phyloP scores from a whole-genome alignment of 768 basidiomycete genomes.

The Phaeolepiota aurea region DNA sequence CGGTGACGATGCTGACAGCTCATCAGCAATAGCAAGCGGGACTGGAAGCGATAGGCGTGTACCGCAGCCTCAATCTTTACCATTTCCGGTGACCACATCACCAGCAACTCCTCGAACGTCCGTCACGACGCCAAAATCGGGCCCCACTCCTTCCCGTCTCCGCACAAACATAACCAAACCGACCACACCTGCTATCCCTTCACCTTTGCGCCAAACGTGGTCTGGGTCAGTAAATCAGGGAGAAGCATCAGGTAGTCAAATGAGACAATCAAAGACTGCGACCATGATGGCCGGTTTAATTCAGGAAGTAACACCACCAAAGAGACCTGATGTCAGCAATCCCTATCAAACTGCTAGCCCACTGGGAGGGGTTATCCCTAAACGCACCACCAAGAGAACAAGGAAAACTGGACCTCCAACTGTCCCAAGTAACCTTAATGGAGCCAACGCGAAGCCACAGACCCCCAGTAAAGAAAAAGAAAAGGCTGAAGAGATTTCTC shows the following conservation, averaged over 20 bases:
- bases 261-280: conserved; percentile 57
- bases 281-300: conserved; percentile 63
- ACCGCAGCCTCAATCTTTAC: conserved; percentile 13
- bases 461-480: conserved; percentile 17
- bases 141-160: conserved; percentile 23
- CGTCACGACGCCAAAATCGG: conserved; percentile 9
- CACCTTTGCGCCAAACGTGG: conserved; percentile 74
- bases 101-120: conserved; percentile 18
- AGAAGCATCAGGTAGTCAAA: conserved; percentile 23
- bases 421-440: conserved; percentile 16
- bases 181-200: conserved; percentile 59
- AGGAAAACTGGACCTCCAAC: conserved; percentile 33
- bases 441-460: conserved; percentile 15
- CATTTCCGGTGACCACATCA: conserved; percentile 26
- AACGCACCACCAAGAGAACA: conserved; percentile 33
- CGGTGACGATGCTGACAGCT: conserved; percentile 29
- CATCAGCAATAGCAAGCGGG: conserved; percentile 14
- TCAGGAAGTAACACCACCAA: conserved; percentile 60
- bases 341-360: conserved; percentile 73
- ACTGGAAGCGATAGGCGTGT: neutral
- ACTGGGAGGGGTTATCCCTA: conserved; percentile 36
- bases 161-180: conserved; percentile 38
- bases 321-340: conserved; percentile 62
- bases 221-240: conserved; percentile 23
- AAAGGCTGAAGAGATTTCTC: conserved; percentile 29